phyloP scores from a whole-genome alignment of 2,329 filamentous ascomycete species.

The Nakataea oryzae region DNA sequence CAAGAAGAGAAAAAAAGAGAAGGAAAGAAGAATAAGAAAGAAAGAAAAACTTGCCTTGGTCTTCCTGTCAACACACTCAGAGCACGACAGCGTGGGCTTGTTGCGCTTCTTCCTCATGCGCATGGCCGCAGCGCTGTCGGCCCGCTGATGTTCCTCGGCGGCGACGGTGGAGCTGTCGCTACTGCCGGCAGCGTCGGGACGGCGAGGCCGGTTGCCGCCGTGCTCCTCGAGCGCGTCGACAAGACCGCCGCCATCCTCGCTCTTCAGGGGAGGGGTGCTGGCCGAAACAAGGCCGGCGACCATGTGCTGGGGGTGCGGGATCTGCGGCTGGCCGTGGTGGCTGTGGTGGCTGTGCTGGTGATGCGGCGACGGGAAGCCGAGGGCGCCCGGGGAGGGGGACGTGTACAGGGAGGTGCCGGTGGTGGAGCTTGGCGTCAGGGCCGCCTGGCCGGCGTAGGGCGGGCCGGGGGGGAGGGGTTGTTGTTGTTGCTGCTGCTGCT shows the following conservation, averaged over 20 bases:
- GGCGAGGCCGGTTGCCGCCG: background rate
- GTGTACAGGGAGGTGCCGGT: constrained; percentile 3
- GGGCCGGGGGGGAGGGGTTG: background rate
- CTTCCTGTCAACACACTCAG: constrained; percentile 73
- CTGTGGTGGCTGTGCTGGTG: no score
- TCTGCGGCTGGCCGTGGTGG: no score
- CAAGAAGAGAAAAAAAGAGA: background rate
- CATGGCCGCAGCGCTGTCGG: constrained; percentile 20
- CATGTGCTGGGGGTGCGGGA: background rate
- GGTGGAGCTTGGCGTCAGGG: constrained; percentile 4
- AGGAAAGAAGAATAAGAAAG: constrained; percentile 1
- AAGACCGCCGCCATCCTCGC: background rate
- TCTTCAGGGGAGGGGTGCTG: background rate
- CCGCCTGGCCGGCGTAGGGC: background rate
- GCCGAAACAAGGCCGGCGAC: background rate
- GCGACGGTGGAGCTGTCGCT: constrained; percentile 13
- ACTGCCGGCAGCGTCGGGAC: constrained; percentile 3
- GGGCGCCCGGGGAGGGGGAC: constrained; percentile 1
- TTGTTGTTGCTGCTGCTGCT: background rate
- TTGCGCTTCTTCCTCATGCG: constrained; percentile 74
- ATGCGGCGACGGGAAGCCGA: no score
- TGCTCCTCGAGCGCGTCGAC: background rate
- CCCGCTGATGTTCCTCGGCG: background rate
- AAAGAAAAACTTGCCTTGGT: constrained; percentile 52
- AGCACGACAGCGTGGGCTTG: constrained; percentile 70